These are phyloP conservation scores for Sanguinoderma infundibulare DNA, from an alignment of 1,284 basidiomycete genomes.

Conservation along the genomic window DNA sequence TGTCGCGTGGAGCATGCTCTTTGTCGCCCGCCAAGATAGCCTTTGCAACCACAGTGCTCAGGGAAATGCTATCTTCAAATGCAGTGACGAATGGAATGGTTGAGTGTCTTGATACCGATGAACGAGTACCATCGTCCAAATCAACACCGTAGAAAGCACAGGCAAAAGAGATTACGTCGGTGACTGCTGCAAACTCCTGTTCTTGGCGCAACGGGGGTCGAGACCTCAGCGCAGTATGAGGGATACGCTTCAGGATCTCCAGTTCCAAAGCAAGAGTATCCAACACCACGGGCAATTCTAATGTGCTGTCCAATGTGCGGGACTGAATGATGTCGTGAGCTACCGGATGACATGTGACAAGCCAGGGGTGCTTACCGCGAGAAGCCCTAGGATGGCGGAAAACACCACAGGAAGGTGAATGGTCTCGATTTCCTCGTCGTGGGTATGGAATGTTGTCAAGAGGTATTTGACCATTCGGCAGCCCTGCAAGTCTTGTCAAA, in stretches of 20 bases:
- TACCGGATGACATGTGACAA: background rate
- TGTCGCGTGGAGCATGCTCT: conserved; percentile 45
- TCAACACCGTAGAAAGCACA: conserved; percentile 62
- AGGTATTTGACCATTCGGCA: conserved; percentile 71
- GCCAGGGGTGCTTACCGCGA: conserved; percentile 52
- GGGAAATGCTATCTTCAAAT: conserved; percentile 55
- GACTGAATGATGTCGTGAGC: background rate
- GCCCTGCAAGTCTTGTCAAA: conserved; percentile 45
- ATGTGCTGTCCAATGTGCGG: background rate
- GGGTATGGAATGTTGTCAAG: conserved; percentile 67
- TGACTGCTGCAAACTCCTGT: conserved; percentile 31
- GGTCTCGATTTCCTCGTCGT: conserved; percentile 82
- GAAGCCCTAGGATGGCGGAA: conserved; percentile 62
- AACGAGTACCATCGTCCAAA: conserved; percentile 16
- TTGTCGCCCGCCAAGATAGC: conserved; percentile 37
- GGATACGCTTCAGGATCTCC: conserved; percentile 57
- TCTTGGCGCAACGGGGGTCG: conserved; percentile 49
- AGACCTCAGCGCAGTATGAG: conserved; percentile 52
- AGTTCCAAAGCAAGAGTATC: conserved; percentile 56
- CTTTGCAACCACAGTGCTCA: conserved; percentile 52
- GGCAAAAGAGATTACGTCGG: conserved; percentile 56
- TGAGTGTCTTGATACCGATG: conserved; percentile 30
- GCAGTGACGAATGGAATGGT: conserved; percentile 57
- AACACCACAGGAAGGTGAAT: conserved; percentile 85
- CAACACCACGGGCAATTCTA: conserved; percentile 41